A percentile compares a stretch with the other conserved stretches of the same genome.
These are phyloP conservation scores for Camptophora hylomeconis DNA, from an alignment of 2,329 filamentous ascomycete species.

Conservation along the genomic window DNA sequence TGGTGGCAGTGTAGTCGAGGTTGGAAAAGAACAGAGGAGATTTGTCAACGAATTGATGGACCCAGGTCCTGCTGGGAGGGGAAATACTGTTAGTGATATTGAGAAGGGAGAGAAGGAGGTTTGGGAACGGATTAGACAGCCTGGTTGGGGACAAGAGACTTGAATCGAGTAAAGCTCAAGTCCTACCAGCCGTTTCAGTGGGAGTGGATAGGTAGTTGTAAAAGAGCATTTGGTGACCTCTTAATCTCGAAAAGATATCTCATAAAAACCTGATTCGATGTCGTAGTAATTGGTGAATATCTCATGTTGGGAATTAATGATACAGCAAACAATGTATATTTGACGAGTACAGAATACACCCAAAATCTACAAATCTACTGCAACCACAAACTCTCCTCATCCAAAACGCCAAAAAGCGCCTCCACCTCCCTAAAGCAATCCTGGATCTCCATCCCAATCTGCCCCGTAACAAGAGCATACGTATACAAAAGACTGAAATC, in stretches of 20 bases:
- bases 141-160: slow-evolving; percentile 39
- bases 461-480: slow-evolving; percentile 57
- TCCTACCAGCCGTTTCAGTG: too few relatives aligned
- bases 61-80: slow-evolving; percentile 29
- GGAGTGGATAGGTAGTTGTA: too few relatives aligned
- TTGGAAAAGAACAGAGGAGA: slow-evolving; percentile 38
- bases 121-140: slow-evolving; percentile 32
- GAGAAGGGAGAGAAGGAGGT: slow-evolving; percentile 33
- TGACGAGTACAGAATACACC: too few relatives aligned
- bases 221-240: too few relatives aligned
- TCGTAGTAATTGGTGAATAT: too few relatives aligned
- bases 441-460: slow-evolving; percentile 42
- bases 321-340: too few relatives aligned
- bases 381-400: slow-evolving; percentile 48
- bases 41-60: slow-evolving; percentile 39
- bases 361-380: slow-evolving; percentile 27
- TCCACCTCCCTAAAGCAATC: slow-evolving; percentile 44
- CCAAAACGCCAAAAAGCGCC: slow-evolving; percentile 46
- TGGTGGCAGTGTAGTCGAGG: slow-evolving; percentile 41
- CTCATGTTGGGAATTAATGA: too few relatives aligned
- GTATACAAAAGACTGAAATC: slow-evolving; percentile 91
- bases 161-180: too few relatives aligned
- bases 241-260: too few relatives aligned
- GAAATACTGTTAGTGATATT: slow-evolving; percentile 34
- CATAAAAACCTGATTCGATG: too few relatives aligned